Base-by-base conservation (phyloP, 2,329 filamentous ascomycete species). In the Aspergillus thermomutatus region DNA sequence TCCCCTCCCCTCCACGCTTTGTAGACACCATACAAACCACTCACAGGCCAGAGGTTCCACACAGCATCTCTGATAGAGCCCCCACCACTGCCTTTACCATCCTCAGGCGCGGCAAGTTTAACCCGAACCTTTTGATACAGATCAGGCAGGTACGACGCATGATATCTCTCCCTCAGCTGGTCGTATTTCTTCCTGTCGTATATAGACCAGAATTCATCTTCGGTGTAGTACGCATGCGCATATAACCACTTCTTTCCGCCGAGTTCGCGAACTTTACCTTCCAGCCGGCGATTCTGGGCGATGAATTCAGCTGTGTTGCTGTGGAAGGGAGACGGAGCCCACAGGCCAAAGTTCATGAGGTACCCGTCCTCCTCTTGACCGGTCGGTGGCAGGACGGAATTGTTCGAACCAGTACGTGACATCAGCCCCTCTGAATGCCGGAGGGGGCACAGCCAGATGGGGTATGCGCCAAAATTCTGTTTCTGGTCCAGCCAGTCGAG, bases 231-330 rank as follows among this genome's bases (percentile, higher is more conserved):
- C 0, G 90, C 88, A 67, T 93, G 89, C 2, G 91, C 90, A 72
- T 96, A 95, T 11, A 95, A 78, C 88, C 90, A 94, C 77, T 95
- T 95, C 78, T 89, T 84, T 2, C 91, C 91, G 49, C 87, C 86
- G 1, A 94, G 81, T 61, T 85, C 80, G 49, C 79, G 78, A 3
- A 92, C 82, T 68, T 88, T 88, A 21, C 78, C 75, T 75, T 95
- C 91, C 21, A 95, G 80, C 46, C 80, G 80, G 31, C 87, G 83
- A 73, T 95, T 95, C 64, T 84, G 83, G 41, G 74, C 70, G 1
- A 92, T 79, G 66, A 92, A 92, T n/a, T 25, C 40, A 1, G 74
- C 72, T 5, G 37, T 75, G 75, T 53, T 74, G 66, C n/a, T 45
- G 41, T 56, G 77, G 70, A 1, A 87, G 85, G 7, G 60, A 1